Conservation (phyloP, 805 yeast genomes). For the Isabelozyma pseudorhagii region DNA sequence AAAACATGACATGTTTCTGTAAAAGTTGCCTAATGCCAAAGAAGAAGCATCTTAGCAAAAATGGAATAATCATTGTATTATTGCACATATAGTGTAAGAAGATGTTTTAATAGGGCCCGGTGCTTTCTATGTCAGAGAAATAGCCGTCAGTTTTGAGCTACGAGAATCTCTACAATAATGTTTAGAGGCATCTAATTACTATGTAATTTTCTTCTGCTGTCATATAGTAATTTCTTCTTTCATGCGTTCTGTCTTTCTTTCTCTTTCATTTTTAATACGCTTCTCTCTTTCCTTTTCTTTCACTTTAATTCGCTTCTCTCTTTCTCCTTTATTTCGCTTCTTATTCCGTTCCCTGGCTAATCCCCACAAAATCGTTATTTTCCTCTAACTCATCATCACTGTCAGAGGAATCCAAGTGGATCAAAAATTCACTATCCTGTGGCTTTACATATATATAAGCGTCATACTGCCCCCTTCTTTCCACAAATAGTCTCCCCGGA, state of each 20-base stretch:
- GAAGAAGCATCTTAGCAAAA: no score
- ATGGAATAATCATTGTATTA: no score
- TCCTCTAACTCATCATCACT: conserved; percentile 18
- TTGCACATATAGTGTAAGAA: no score
- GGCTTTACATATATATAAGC: conserved; percentile 17
- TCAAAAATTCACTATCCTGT: conserved; percentile 12
- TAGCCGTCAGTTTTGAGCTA: not conserved
- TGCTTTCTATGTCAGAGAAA: no score
- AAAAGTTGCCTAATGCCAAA: no score
- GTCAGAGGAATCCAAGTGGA: conserved; percentile 8
- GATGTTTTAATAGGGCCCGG: no score
- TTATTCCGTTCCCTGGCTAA: conserved; percentile 1
- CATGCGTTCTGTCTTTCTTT: not conserved
- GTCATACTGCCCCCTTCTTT: conserved; percentile 17
- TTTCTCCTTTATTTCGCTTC: not conserved
- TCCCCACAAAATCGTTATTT: conserved; percentile 20
- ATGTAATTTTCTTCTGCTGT: not conserved
- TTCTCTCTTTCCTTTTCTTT: not conserved
- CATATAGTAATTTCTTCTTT: not conserved
- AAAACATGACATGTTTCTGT: no score
- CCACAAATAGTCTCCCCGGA: conserved; percentile 20
- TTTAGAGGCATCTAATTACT: not conserved
- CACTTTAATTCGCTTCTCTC: no score
- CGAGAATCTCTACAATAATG: not conserved
- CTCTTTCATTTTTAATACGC: no score